phyloP scores from a whole-genome alignment of 2,329 filamentous ascomycete species.

The Rachicladosporium sp. region DNA sequence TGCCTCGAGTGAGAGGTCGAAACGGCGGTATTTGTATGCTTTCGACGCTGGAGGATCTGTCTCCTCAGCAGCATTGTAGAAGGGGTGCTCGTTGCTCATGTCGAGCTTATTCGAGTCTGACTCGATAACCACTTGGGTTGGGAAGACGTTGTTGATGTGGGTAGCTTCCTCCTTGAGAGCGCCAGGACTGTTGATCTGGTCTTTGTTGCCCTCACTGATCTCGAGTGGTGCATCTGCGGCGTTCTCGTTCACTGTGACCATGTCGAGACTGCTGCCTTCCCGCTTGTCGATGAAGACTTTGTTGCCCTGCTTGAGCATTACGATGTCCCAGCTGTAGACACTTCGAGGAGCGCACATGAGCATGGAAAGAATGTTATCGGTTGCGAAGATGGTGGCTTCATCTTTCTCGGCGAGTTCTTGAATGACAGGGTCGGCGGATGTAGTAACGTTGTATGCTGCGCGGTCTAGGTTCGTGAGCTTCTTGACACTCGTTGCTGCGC shows the following conservation, averaged over 20 bases:
- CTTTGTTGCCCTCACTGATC: constrained; percentile 81
- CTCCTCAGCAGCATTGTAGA: constrained; percentile 91
- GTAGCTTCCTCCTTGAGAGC: constrained; percentile 94
- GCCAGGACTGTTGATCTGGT: constrained; percentile 83
- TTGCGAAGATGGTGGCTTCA: constrained; percentile 92
- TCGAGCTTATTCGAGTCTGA: constrained; percentile 59
- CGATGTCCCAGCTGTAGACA: constrained; percentile 96
- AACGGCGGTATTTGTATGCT: constrained; percentile 95
- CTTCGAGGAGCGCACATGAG: constrained; percentile 96
- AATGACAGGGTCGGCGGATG: constrained; percentile 88
- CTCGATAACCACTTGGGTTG: constrained; percentile 86
- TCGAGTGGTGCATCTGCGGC: constrained; percentile 90
- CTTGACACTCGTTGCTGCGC: constrained; percentile 70
- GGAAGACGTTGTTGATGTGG: constrained; percentile 99
- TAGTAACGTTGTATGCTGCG: constrained; percentile 95
- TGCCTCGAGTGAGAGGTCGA: constrained; percentile 81
- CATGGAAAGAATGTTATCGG: constrained; percentile 95
- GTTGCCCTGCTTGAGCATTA: constrained; percentile 83
- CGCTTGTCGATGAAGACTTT: constrained; percentile 99
- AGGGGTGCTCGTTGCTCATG: constrained; percentile 84
- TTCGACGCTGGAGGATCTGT: constrained; percentile 90
- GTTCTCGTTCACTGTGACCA: constrained; percentile 99
- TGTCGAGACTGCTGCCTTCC: constrained; percentile 84
- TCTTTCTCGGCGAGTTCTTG: constrained; percentile 93
- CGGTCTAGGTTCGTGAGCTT: constrained; percentile 83